Evolutionary conservation across 768 basidiomycete species (phyloP), one percentile per base, ranked within the genome.

Genomic region (Omphalotus guepiniiformis): DNA sequence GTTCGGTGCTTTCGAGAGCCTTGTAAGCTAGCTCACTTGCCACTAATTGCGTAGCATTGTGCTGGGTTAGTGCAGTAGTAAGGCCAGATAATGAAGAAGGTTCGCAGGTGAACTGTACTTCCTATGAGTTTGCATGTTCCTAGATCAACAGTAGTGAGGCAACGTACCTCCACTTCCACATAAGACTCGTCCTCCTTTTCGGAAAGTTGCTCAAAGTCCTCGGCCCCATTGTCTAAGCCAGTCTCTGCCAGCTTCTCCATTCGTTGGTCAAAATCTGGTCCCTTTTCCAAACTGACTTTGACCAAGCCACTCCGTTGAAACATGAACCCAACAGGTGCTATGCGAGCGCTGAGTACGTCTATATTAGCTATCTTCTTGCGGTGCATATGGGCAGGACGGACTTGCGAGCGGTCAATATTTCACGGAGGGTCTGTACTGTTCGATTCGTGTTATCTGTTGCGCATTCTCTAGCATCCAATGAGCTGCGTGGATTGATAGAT

Each of bases 241-340:
- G 57, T 42, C 19, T 76, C 72, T 39, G 78, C 59, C 6, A 79
- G 58, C 29, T 43, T 36, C 21, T 73, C 73, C 4, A 63, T 39
- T 11, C 54, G 52, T 11, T 47, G 48, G 6, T 59, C 60, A 4
- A 62, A 50, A 50, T 67, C 62, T 19, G 63, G 62, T 46, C 63
- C 59, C 18, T 59, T 47, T 16, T 66, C 64, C 8, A 76, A 49
- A 13, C 68, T 55, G 15, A 81, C 68, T 46, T 66, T 70, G 27
- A 85, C 71, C 45, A 68, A 68, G 15, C 82, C 84, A 57, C 71
- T 67, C 23, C 76, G 70, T 48, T 70, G 65, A 55, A 86, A 86
- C 72, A 85, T 76, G 58, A 78, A 86, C 52, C 74, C 76, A 21
- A 85, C 83, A 0, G 83, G 76, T 2, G 84, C 69, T 30, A 80